phyloP scores from a whole-genome alignment of 352 stramenopile species.

The Phytophthora pseudosyringae region DNA sequence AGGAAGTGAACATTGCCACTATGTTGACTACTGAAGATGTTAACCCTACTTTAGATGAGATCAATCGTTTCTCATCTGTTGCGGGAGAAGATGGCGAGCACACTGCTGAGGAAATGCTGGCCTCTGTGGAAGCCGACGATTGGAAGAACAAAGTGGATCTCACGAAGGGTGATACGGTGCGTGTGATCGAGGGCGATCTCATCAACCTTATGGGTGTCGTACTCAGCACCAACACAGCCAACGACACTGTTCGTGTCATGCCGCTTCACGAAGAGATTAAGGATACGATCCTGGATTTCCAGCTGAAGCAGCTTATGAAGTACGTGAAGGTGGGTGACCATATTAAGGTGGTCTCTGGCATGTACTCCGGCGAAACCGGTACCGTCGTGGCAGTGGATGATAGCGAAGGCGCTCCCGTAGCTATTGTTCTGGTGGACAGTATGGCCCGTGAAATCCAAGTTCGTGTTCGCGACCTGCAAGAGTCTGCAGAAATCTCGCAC shows the following conservation, averaged over 20 bases:
- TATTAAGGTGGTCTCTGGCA: slow-evolving; percentile 91
- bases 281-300: slow-evolving; percentile 90
- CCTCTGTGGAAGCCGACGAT: slow-evolving; percentile 79
- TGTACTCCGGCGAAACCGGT: slow-evolving; percentile 90
- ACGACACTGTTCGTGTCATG: slow-evolving; percentile 90
- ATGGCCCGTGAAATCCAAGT: slow-evolving; percentile 93
- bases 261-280: slow-evolving; percentile 92
- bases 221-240: slow-evolving; percentile 88
- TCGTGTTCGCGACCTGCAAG: slow-evolving; percentile 88
- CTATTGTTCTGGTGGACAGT: slow-evolving; percentile 90
- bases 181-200: slow-evolving; percentile 88
- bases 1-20: slow-evolving; percentile 88
- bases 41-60: slow-evolving; percentile 87
- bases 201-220: slow-evolving; percentile 92
- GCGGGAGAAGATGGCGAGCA: slow-evolving; percentile 74
- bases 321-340: slow-evolving; percentile 93
- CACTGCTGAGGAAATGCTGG: slow-evolving; percentile 67
- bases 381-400: slow-evolving; percentile 91
- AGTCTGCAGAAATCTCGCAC: slow-evolving; percentile 90
- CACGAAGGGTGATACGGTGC: slow-evolving; percentile 90
- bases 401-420: slow-evolving; percentile 79
- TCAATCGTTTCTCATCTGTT: slow-evolving; percentile 86
- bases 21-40: slow-evolving; percentile 89
- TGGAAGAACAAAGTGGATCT: slow-evolving; percentile 91
- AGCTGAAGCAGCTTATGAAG: slow-evolving; percentile 91